Evolutionary conservation across 306 rosid species (phyloP).

Genomic region (Cucurbita ficifolia): DNA sequence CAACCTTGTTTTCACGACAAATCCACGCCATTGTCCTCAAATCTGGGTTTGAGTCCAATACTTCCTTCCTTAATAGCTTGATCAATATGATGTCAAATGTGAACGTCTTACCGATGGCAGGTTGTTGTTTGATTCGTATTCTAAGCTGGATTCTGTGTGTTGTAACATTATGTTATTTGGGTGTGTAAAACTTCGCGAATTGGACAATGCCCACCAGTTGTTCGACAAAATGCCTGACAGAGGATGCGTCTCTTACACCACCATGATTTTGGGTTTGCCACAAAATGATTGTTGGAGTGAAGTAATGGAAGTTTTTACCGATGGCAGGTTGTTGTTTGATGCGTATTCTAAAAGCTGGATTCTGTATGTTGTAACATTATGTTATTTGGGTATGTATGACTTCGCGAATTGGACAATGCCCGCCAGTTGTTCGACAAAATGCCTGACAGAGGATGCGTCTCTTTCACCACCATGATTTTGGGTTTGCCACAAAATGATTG

Average conservation of each 20-base stretch:
- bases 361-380: constrained; percentile 70
- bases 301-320: constrained; percentile 37
- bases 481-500: constrained; percentile 49
- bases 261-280: constrained; percentile 74
- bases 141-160: constrained; percentile 41
- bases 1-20: constrained; percentile 41
- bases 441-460: constrained; percentile 50
- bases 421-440: constrained; percentile 53
- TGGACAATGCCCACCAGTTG: constrained; percentile 43
- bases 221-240: constrained; percentile 55
- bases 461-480: constrained; percentile 77
- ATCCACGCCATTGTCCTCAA: constrained; percentile 45
- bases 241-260: constrained; percentile 62
- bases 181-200: constrained; percentile 38
- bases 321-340: constrained; percentile 37
- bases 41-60: constrained; percentile 45
- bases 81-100: constrained; percentile 59
- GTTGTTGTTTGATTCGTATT: constrained; percentile 28
- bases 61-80: constrained; percentile 53
- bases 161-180: constrained; percentile 77
- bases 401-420: constrained; percentile 39
- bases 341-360: constrained; percentile 27
- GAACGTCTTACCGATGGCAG: constrained; percentile 34
- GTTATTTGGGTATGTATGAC: constrained; percentile 51
- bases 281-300: constrained; percentile 41